These are phyloP conservation scores for Poteriospumella lacustris DNA, from an alignment of 108 stramenopile species.

Conservation along the genomic window DNA sequence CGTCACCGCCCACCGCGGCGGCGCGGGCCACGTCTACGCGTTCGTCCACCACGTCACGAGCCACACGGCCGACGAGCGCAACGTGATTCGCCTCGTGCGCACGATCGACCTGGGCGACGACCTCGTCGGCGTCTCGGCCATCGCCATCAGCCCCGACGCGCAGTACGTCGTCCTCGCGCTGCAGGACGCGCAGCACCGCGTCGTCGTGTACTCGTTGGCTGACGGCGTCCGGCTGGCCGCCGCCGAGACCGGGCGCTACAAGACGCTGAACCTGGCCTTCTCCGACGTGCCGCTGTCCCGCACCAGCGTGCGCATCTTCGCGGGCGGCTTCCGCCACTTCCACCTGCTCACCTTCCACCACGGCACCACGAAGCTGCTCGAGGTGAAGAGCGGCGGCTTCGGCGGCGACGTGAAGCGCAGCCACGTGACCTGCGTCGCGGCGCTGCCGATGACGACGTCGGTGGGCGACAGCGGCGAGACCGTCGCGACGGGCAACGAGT, in stretches of 20 bases:
- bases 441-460: background rate
- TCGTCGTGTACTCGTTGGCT: background rate
- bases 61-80: no score
- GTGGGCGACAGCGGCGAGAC: background rate
- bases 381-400: background rate
- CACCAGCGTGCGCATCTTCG: background rate
- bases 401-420: background rate
- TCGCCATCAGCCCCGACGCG: background rate
- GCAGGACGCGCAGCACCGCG: background rate
- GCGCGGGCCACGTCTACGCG: no score
- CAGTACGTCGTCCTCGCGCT: background rate
- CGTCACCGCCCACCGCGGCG: background rate
- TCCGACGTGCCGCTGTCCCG: background rate
- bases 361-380: background rate
- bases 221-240: background rate
- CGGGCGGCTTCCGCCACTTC: constrained; percentile 5
- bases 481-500: constrained; percentile 15
- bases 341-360: background rate
- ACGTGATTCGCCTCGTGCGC: background rate
- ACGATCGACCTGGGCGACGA: background rate
- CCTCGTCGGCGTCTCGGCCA: background rate
- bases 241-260: background rate
- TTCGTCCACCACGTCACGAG: no score
- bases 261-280: constrained; percentile 1
- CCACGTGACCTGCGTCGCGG: background rate